Evolutionary conservation across 306 rosid species (phyloP).

Genomic region (Fragaria ananassa): DNA sequence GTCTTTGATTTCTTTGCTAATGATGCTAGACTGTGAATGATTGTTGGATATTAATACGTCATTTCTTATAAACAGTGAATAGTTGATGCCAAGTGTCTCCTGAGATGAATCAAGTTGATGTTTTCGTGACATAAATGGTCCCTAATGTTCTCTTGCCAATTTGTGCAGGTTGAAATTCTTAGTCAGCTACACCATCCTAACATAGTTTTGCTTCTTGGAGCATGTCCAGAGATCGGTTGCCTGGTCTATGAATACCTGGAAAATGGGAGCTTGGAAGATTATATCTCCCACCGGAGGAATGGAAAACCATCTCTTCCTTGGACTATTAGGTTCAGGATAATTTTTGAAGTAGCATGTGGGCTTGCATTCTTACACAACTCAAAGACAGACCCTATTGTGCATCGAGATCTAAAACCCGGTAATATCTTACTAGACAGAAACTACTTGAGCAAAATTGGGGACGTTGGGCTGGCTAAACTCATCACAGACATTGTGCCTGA

Average conservation of each 20-base stretch:
- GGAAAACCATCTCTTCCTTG: constrained; percentile 77
- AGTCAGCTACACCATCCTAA: constrained; percentile 90
- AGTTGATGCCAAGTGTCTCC: neutral
- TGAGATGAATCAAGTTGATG: constrained; percentile 15
- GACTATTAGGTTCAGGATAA: constrained; percentile 62
- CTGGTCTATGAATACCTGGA: constrained; percentile 85
- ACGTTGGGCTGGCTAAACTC: constrained; percentile 85
- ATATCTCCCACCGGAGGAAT: constrained; percentile 36
- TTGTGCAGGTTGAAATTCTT: constrained; percentile 80
- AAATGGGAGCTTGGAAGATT: constrained; percentile 85
- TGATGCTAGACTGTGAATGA: neutral
- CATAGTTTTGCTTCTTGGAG: constrained; percentile 86
- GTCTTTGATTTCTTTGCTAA: neutral
- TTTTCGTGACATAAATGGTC: neutral
- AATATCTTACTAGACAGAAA: constrained; percentile 79
- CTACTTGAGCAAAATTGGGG: constrained; percentile 79
- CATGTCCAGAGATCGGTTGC: constrained; percentile 83
- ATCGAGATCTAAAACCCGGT: constrained; percentile 93
- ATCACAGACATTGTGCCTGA: constrained; percentile 72
- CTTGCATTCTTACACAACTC: constrained; percentile 80
- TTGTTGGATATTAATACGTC: no score
- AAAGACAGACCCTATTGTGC: constrained; percentile 81
- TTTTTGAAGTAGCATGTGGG: constrained; percentile 83
- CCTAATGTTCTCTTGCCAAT: constrained; percentile 23
- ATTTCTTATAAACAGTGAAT: neutral